These are phyloP conservation scores for Dothistroma septosporum DNA, from an alignment of 2,329 filamentous ascomycete species.

Conservation along the genomic window DNA sequence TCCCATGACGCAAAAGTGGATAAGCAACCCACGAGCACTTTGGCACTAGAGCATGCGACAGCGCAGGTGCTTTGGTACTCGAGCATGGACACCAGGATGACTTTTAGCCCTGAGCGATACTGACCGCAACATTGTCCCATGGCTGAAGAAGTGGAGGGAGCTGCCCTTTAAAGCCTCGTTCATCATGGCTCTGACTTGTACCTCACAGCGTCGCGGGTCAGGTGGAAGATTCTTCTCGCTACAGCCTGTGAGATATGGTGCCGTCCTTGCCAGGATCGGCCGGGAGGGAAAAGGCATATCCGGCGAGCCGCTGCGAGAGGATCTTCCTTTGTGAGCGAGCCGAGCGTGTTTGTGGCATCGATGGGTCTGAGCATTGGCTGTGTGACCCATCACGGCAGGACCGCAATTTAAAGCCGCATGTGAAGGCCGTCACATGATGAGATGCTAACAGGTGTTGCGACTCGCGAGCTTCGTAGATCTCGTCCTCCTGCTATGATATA, in stretches of 20 bases:
- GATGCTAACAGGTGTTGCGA: background rate
- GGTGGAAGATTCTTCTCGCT: background rate
- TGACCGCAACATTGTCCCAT: background rate
- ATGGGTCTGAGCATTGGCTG: background rate
- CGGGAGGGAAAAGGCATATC: slow-evolving; percentile 1
- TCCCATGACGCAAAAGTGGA: slow-evolving; percentile 2
- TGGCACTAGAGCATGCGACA: no score
- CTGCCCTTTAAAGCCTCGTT: no score
- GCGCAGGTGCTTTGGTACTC: background rate
- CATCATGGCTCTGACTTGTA: no score
- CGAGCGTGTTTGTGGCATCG: background rate
- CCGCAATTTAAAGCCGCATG: slow-evolving; percentile 5
- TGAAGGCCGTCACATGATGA: background rate
- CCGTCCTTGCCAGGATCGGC: background rate
- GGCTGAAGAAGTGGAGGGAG: no score
- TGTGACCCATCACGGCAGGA: background rate
- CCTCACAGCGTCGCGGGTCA: no score
- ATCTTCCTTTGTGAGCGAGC: background rate
- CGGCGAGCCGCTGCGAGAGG: background rate
- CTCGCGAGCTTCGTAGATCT: background rate
- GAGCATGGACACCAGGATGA: background rate
- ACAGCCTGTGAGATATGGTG: background rate
- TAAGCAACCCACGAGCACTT: background rate
- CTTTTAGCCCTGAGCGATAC: background rate
- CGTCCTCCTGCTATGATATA: no score